A percentile compares a stretch with the other conserved stretches of the same genome.
Evolutionary conservation across 2,329 filamentous ascomycete species (phyloP).

Genomic region (Venturia aucupariae): DNA sequence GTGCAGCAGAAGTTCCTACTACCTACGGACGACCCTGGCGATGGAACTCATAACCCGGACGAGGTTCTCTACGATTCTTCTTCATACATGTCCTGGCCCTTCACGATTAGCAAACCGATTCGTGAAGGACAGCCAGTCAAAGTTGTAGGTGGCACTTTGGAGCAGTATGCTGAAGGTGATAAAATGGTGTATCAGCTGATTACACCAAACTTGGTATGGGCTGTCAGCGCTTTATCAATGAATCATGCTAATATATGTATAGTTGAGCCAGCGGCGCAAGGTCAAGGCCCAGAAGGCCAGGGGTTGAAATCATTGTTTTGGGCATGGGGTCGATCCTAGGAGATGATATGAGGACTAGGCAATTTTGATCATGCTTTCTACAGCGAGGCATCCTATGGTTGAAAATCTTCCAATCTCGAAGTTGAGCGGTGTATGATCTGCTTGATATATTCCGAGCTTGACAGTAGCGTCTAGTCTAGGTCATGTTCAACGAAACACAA

Average conservation of each 20-base stretch:
- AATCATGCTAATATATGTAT: neutral
- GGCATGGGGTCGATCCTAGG: neutral
- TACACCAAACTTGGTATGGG: neutral
- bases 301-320: neutral
- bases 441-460: neutral
- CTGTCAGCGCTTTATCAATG: neutral
- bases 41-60: neutral
- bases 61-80: neutral
- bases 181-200: neutral
- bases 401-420: neutral
- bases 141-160: neutral
- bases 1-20: neutral
- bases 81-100: neutral
- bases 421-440: neutral
- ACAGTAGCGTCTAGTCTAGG: neutral
- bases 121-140: neutral
- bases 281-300: neutral
- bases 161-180: neutral
- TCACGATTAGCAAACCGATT: neutral
- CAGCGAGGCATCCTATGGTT: neutral
- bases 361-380: neutral
- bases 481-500: neutral
- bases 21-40: neutral
- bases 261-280: neutral
- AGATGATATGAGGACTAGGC: neutral